A percentile compares a stretch with the other conserved stretches of the same genome.
Conservation (phyloP, 2,329 filamentous ascomycete species). For the Lasiodiplodia theobromae region DNA sequence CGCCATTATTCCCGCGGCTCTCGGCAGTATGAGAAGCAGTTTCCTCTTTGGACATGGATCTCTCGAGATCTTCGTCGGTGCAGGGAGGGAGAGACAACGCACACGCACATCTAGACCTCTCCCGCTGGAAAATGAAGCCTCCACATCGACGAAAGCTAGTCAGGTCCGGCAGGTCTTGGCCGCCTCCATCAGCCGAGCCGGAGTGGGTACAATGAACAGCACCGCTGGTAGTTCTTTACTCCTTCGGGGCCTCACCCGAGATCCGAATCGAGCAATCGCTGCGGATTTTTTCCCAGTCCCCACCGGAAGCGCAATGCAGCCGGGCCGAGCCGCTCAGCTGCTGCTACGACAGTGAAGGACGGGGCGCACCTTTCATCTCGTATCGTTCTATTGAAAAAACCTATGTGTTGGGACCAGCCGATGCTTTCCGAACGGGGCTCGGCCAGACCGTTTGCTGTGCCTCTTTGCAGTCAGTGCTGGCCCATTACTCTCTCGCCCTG, state of each 20-base stretch:
- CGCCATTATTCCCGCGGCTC: conserved; percentile 11
- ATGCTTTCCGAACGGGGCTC: neutral
- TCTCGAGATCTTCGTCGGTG: conserved; percentile 4
- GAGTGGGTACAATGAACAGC: neutral
- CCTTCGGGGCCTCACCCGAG: conserved; percentile 6
- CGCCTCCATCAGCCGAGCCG: neutral
- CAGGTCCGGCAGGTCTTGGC: neutral
- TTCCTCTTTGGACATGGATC: conserved; percentile 12
- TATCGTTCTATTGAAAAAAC: neutral
- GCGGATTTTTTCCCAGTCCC: conserved; percentile 3
- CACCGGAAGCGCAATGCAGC: conserved; percentile 8
- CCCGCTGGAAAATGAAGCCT: neutral
- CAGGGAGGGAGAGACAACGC: neutral
- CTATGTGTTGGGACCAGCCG: neutral
- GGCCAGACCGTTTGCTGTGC: neutral
- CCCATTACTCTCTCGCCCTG: neutral
- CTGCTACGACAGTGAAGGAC: neutral
- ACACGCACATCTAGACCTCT: neutral
- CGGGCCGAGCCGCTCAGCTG: conserved; percentile 18
- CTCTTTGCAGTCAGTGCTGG: neutral
- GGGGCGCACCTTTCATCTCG: neutral
- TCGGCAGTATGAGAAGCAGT: conserved; percentile 7
- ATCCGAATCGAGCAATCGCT: conserved; percentile 9
- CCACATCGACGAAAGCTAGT: neutral
- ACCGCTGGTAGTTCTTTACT: neutral